Base-by-base conservation (phyloP, 192 early-diverging fungal species). In the Coemansia sp. region DNA sequence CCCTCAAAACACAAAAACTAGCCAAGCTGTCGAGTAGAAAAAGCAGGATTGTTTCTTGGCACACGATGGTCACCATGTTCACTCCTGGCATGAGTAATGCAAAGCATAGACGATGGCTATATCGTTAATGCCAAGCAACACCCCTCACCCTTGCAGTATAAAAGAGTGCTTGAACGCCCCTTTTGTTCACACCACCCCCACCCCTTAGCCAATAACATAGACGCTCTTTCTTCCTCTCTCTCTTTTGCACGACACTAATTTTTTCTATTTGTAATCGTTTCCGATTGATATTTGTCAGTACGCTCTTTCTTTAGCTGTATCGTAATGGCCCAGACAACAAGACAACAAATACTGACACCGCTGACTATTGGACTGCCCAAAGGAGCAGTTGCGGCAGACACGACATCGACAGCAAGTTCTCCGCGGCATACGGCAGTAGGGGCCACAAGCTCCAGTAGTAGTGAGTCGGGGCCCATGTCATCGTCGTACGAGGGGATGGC, bases 401-500 rank as follows among this genome's bases (percentile, higher is more conserved):
- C 38, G 13, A 29, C n/a, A 40, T 43, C 55, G n/a, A 41, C 55
- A 12, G 60, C 44, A 10, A 70, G 34, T 2, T 53, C 34, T 55
- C 33, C 34, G 4, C 66, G 38, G 53, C 50, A 68, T 39, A 62
- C 61, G n/a, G 61, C 44, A 40, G 47, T 29, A 8, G n/a, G 18
- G 29, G 22, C n/a, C 39, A 62, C 34, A 12, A 63, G 29, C 18
- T 24, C 43, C 0, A 38, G 41, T n/a, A 31, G 41, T 5, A 49
- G 29, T 18, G 31, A n/a, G 13, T 76, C 74, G 7, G 62, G 60
- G 9, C 64, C 52, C 39, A 66, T 44, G 43, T 38, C 68, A 10
- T 75, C 74, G 46, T 18, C 69, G 43, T 66, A 62, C 49, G 74
- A 76, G 34, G 40, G 68, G 9, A 1, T 52, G 20, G 20, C 49